phyloP scores from a whole-genome alignment of 208 protist species.

The Crithidia fasciculata region DNA sequence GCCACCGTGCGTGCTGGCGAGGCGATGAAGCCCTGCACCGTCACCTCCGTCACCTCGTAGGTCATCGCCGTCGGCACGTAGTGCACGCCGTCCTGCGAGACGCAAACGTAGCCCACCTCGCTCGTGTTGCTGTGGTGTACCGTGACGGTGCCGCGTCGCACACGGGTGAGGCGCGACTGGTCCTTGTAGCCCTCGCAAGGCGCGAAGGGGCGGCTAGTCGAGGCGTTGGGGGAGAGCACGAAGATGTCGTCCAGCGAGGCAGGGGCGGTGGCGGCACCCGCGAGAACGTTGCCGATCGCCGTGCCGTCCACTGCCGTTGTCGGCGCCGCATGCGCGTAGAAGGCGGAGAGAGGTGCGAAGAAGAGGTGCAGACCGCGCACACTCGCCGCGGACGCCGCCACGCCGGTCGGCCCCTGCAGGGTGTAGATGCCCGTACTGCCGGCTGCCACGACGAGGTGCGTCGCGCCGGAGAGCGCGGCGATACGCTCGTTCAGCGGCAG shows the following conservation, averaged over 20 bases:
- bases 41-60: constrained; percentile 71
- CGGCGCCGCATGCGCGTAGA: constrained; percentile 30
- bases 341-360: constrained; percentile 62
- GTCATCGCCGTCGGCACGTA: constrained; percentile 73
- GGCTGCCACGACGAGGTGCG: constrained; percentile 67
- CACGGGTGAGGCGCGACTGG: constrained; percentile 54
- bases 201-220: constrained; percentile 20
- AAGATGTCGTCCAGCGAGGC: constrained; percentile 18
- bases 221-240: constrained; percentile 14
- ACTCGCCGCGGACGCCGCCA: constrained; percentile 9
- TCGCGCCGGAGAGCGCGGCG: constrained; percentile 46
- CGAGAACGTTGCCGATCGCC: constrained; percentile 17
- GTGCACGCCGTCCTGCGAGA: constrained; percentile 61
- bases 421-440: constrained; percentile 68
- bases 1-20: constrained; percentile 4
- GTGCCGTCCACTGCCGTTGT: constrained; percentile 9
- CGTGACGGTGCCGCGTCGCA: constrained; percentile 41
- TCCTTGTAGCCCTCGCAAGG: constrained; percentile 74
- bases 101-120: constrained; percentile 68
- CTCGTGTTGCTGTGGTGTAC: constrained; percentile 41
- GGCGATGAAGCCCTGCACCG: constrained; percentile 56
- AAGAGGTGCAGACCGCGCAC: constrained; percentile 59
- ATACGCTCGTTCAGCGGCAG: constrained; percentile 43
- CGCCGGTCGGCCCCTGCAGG: constrained; percentile 31
- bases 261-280: not conserved